Evolutionary conservation across 73 alveolate genomes (phyloP).

Genomic region (Urostyla sp.): DNA sequence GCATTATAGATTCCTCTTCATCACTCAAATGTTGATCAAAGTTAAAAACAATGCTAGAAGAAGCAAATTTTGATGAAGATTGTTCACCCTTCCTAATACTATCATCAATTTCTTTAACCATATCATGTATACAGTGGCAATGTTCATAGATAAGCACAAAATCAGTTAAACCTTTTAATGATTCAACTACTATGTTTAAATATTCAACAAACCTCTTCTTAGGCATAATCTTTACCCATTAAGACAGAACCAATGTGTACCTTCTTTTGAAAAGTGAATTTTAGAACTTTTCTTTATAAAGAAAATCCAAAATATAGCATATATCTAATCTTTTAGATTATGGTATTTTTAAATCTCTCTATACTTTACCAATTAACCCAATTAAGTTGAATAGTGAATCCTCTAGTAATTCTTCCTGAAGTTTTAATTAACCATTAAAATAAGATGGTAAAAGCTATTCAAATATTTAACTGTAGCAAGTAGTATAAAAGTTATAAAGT

Average conservation of each 20-base stretch:
- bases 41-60: no score
- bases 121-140: slow-evolving; percentile 33
- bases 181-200: slow-evolving; percentile 33
- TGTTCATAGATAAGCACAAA: slow-evolving; percentile 36
- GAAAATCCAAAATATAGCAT: slow-evolving; percentile 24
- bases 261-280: slow-evolving; percentile 30
- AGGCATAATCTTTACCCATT: slow-evolving; percentile 45
- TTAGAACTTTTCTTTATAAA: not conserved
- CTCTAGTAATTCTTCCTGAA: slow-evolving; percentile 22
- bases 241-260: slow-evolving; percentile 2
- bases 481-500: slow-evolving; percentile 5
- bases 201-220: slow-evolving; percentile 37
- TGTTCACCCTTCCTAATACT: not conserved
- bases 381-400: slow-evolving; percentile 23
- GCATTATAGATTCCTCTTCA: slow-evolving; percentile 28
- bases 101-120: slow-evolving; percentile 39
- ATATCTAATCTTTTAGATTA: slow-evolving; percentile 25
- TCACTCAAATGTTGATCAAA: slow-evolving; percentile 7
- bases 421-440: slow-evolving; percentile 1
- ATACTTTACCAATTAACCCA: slow-evolving; percentile 39
- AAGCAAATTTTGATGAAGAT: not conserved
- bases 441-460: slow-evolving; percentile 25
- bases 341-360: slow-evolving; percentile 27
- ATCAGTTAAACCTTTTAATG: not conserved
- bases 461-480: slow-evolving; percentile 13